Conservation (phyloP, 352 stramenopile species). For the Globisporangium emineosum region DNA sequence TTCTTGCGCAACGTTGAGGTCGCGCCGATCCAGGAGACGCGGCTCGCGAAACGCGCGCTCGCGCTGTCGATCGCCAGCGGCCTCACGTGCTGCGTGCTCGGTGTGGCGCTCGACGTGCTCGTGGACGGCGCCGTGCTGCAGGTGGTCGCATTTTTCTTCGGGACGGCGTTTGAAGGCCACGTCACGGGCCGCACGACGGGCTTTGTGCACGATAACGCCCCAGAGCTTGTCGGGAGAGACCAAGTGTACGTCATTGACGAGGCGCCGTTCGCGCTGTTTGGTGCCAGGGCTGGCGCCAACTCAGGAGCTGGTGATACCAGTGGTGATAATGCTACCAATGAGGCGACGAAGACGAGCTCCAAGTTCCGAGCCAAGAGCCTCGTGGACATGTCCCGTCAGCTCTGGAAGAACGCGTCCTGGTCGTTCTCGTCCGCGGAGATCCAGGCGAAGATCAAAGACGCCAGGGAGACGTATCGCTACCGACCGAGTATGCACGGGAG, state of each 20-base stretch:
- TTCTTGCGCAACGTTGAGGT: constrained; percentile 9
- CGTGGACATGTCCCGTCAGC: not conserved
- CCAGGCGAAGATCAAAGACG: constrained; percentile 13
- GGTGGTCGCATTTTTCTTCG: constrained; percentile 24
- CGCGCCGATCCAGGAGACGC: constrained; percentile 15
- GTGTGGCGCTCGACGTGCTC: constrained; percentile 25
- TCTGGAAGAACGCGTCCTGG: constrained; percentile 20
- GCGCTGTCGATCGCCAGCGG: constrained; percentile 23
- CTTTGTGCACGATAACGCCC: constrained; percentile 8
- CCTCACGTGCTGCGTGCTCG: constrained; percentile 25
- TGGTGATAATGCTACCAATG: not conserved
- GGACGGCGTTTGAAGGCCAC: constrained; percentile 12
- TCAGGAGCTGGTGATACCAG: too few species aligned
- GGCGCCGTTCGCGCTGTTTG: constrained; percentile 2
- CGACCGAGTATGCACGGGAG: constrained; percentile 7
- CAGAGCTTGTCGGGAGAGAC: constrained; percentile 16
- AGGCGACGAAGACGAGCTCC: not conserved
- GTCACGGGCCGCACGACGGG: constrained; percentile 13
- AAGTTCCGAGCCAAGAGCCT: constrained; percentile 2
- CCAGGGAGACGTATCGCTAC: constrained; percentile 6
- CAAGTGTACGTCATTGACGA: constrained; percentile 14
- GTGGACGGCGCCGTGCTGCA: constrained; percentile 25
- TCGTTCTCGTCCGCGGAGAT: constrained; percentile 15
- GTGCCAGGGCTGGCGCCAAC: too few species aligned
- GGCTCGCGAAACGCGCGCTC: constrained; percentile 24